phyloP scores from a whole-genome alignment of 2,329 filamentous ascomycete genomes.

The Hymenoscyphus scutula region DNA sequence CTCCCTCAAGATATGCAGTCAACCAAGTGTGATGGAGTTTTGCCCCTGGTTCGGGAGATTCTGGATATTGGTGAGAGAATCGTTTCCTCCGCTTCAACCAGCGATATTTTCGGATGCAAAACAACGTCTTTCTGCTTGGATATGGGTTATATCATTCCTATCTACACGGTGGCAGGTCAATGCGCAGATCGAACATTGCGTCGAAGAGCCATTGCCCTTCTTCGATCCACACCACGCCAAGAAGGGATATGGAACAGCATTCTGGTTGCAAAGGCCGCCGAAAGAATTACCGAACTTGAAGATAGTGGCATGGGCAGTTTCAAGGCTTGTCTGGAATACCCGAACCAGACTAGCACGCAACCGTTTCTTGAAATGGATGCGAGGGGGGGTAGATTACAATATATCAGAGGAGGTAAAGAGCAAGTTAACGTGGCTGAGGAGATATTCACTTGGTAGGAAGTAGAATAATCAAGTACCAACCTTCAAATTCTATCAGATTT shows the following conservation, averaged over 20 bases:
- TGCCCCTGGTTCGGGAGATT: slow-evolving; percentile 14
- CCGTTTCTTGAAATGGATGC: slow-evolving; percentile 19
- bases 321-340: not conserved
- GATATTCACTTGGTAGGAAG: slow-evolving; percentile 16
- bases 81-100: slow-evolving; percentile 5
- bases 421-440: slow-evolving; percentile 16
- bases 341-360: slow-evolving; percentile 1
- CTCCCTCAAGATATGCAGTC: slow-evolving; percentile 4
- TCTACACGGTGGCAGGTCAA: slow-evolving; percentile 62
- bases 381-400: slow-evolving; percentile 17
- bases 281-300: slow-evolving; percentile 26
- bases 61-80: slow-evolving; percentile 13
- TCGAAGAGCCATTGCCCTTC: slow-evolving; percentile 57
- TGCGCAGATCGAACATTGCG: slow-evolving; percentile 56
- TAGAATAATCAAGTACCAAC: no score
- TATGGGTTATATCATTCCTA: slow-evolving; percentile 59
- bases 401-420: slow-evolving; percentile 7
- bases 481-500: no score
- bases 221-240: slow-evolving; percentile 55
- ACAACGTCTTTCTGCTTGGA: slow-evolving; percentile 53
- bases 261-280: slow-evolving; percentile 21
- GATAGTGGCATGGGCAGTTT: slow-evolving; percentile 9
- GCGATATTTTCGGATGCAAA: not conserved
- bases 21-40: slow-evolving; percentile 4
- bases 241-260: slow-evolving; percentile 63